A percentile compares a stretch with the other conserved stretches of the same genome.
phyloP scores from a whole-genome alignment of 129 eudicot species.

The Chrysanthemum makinoi region DNA sequence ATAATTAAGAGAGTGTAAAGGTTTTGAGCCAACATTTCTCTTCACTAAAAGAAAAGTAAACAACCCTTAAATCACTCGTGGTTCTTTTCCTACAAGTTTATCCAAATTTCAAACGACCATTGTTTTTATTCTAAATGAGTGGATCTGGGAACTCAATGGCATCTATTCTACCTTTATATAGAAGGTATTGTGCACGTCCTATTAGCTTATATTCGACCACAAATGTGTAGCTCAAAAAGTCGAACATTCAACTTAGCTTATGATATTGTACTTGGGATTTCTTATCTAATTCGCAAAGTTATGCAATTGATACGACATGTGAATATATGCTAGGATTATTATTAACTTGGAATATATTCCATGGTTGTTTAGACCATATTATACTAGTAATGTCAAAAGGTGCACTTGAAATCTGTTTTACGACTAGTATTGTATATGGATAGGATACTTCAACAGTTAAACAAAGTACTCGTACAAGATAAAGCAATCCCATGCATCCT shows the following conservation, averaged over 20 bases:
- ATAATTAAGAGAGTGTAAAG: too few relatives aligned
- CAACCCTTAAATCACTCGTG: too few relatives aligned
- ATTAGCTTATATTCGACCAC: constrained; percentile 25
- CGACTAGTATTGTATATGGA: too few relatives aligned
- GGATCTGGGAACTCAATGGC: constrained; percentile 28
- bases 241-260: constrained; percentile 19
- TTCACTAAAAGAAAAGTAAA: too few relatives aligned
- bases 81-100: background rate
- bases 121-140: constrained; percentile 28
- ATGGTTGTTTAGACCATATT: background rate
- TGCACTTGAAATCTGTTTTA: background rate
- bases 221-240: constrained; percentile 21
- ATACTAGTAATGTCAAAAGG: background rate
- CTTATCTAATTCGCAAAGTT: constrained; percentile 24
- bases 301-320: constrained; percentile 3
- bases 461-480: too few relatives aligned
- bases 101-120: constrained; percentile 30
- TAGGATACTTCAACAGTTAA: too few relatives aligned
- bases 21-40: too few relatives aligned
- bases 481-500: too few relatives aligned
- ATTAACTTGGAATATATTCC: constrained; percentile 19
- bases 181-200: constrained; percentile 29
- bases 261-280: constrained; percentile 4
- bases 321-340: constrained; percentile 26
- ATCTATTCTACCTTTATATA: constrained; percentile 26